phyloP scores from a whole-genome alignment of 768 basidiomycete genomes.

The Austroboletus eburneus region DNA sequence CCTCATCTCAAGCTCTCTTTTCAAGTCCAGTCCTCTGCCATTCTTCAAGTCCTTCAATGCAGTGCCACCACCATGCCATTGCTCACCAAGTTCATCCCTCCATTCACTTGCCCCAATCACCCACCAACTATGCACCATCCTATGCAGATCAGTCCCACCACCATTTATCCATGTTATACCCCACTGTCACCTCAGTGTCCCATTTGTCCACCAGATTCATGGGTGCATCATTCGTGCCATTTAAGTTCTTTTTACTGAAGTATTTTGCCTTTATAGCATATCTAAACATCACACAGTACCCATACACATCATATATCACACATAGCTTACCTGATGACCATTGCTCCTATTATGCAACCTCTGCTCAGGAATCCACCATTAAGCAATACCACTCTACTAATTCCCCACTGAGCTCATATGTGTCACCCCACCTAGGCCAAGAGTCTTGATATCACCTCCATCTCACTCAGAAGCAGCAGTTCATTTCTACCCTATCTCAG shows the following conservation, averaged over 20 bases:
- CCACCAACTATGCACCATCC: too few species aligned
- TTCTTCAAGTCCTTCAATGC: too few species aligned
- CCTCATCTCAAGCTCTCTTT: too few species aligned
- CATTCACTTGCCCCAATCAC: too few species aligned
- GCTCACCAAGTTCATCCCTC: too few species aligned
- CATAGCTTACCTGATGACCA: conserved; percentile 15
- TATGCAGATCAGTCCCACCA: conserved; percentile 24
- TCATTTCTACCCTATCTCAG: conserved; percentile 50
- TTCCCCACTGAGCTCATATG: too few species aligned
- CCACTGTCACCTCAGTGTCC: conserved; percentile 20
- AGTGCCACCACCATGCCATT: too few species aligned
- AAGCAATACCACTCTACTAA: conserved; percentile 22
- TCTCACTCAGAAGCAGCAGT: conserved; percentile 26
- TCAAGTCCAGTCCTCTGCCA: too few species aligned
- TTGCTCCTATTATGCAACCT: conserved; percentile 23
- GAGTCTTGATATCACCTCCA: conserved; percentile 15
- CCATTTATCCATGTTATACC: conserved; percentile 22
- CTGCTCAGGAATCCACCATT: conserved; percentile 12
- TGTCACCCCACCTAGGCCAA: conserved; percentile 11
- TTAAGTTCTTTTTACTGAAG: conserved; percentile 9
- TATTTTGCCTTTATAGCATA: conserved; percentile 14
- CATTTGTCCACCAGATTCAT: conserved; percentile 21
- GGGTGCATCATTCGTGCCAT: conserved; percentile 21
- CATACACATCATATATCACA: conserved; percentile 20
- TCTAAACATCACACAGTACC: conserved; percentile 15